phyloP scores from a whole-genome alignment of 139 green algal genomes.

The Chlamydomonas schloesseri region DNA sequence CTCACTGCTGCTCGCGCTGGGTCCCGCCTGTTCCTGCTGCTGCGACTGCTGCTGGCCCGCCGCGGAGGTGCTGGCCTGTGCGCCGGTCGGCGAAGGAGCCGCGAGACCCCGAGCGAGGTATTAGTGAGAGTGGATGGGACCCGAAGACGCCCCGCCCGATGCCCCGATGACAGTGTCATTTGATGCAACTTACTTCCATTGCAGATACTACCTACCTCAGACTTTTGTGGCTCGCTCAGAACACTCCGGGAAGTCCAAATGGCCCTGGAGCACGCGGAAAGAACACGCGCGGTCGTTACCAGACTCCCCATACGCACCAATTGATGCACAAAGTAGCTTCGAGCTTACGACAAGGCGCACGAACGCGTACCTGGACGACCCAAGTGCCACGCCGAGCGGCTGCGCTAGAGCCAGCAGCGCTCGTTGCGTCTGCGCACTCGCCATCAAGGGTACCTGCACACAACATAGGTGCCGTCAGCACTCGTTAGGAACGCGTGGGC shows the following conservation, averaged over 20 bases:
- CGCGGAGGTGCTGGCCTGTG: slow-evolving; percentile 21
- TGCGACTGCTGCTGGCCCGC: slow-evolving; percentile 38
- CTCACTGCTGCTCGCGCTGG: neutral
- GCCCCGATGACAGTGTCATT: no score
- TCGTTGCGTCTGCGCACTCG: neutral
- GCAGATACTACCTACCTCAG: neutral
- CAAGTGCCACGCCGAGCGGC: neutral
- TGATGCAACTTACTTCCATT: no score
- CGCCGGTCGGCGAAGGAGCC: neutral
- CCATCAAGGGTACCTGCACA: slow-evolving; percentile 5
- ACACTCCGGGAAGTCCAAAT: slow-evolving; percentile 4
- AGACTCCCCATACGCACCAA: neutral
- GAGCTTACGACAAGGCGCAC: no score
- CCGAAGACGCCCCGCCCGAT: no score
- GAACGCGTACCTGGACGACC: no score
- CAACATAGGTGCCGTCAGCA: neutral
- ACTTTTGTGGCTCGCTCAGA: slow-evolving; percentile 14
- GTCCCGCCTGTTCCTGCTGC: slow-evolving; percentile 22
- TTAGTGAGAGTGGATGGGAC: no score
- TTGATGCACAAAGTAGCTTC: neutral
- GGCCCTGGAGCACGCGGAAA: neutral
- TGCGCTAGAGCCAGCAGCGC: neutral
- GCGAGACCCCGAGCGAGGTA: neutral
- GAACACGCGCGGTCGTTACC: no score
- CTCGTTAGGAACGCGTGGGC: no score